Percentiles rank a stretch among this genome's conserved stretches.
Conservation (phyloP, 148 eudicot species). For the Rheum nobile region DNA sequence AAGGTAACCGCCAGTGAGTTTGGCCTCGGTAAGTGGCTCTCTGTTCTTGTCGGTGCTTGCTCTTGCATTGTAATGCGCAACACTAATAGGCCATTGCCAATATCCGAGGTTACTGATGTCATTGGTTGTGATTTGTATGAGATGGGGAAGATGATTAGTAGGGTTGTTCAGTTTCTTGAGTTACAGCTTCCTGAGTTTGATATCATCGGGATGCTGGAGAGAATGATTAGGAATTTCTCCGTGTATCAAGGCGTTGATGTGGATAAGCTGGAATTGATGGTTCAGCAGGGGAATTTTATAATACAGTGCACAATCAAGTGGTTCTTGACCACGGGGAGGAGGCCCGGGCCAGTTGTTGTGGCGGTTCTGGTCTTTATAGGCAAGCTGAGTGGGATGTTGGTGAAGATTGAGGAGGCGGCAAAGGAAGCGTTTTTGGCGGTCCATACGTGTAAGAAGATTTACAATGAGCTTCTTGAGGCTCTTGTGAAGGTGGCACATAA, state of each 20-base stretch:
- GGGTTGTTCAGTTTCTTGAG: constrained; percentile 45
- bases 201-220: constrained; percentile 36
- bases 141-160: constrained; percentile 57
- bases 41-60: constrained; percentile 62
- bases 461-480: constrained; percentile 57
- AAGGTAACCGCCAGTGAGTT: constrained; percentile 46
- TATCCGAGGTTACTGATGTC: constrained; percentile 30
- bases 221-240: constrained; percentile 23
- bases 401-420: constrained; percentile 50
- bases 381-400: constrained; percentile 38
- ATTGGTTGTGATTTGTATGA: constrained; percentile 57
- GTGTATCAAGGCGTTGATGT: constrained; percentile 19
- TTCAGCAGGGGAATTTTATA: constrained; percentile 64
- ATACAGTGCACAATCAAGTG: constrained; percentile 75
- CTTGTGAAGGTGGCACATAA: constrained; percentile 61
- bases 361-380: constrained; percentile 68
- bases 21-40: constrained; percentile 62
- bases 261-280: constrained; percentile 37
- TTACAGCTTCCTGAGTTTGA: constrained; percentile 59
- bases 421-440: constrained; percentile 38
- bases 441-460: constrained; percentile 40
- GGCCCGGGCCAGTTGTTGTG: constrained; percentile 61
- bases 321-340: constrained; percentile 73
- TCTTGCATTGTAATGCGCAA: constrained; percentile 55
- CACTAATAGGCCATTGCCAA: constrained; percentile 29